phyloP scores from a whole-genome alignment of 2,329 filamentous ascomycete genomes.

The Verticillium klebahnii region DNA sequence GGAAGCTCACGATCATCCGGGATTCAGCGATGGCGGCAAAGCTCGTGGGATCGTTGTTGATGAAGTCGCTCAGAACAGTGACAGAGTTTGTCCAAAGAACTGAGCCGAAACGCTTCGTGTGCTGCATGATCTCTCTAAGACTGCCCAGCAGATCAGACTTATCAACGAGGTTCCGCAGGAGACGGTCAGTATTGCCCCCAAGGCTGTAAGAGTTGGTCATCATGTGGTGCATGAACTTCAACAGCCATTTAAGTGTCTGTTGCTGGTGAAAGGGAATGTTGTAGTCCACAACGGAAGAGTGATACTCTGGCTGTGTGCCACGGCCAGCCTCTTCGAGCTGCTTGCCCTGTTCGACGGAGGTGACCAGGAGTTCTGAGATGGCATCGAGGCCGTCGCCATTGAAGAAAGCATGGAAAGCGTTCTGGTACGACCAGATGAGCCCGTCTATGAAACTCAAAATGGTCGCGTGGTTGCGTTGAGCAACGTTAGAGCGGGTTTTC shows the following conservation, averaged over 20 bases:
- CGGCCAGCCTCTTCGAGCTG: constrained; percentile 61
- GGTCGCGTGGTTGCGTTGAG: constrained; percentile 77
- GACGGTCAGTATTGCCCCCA: constrained; percentile 79
- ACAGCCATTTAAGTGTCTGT: constrained; percentile 85
- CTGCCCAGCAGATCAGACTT: constrained; percentile 79
- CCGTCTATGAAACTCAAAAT: constrained; percentile 85
- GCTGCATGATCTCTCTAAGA: constrained; percentile 75
- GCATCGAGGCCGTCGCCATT: constrained; percentile 79
- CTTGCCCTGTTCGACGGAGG: constrained; percentile 69
- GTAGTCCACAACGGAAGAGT: constrained; percentile 86
- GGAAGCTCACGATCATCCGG: constrained; percentile 78
- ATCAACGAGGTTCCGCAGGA: constrained; percentile 90
- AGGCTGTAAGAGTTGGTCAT: constrained; percentile 70
- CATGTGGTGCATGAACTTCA: constrained; percentile 95
- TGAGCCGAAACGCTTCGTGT: constrained; percentile 77
- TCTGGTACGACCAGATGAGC: constrained; percentile 78
- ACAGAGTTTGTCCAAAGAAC: constrained; percentile 95
- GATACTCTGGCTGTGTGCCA: constrained; percentile 64
- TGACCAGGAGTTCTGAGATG: constrained; percentile 81
- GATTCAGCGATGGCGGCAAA: constrained; percentile 95
- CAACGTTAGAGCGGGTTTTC: constrained; percentile 73
- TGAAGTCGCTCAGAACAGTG: constrained; percentile 89
- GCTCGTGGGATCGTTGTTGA: constrained; percentile 97
- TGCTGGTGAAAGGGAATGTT: constrained; percentile 90
- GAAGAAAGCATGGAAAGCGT: constrained; percentile 80